Evolutionary conservation across 2,329 filamentous ascomycete genomes (phyloP).

Genomic region (Cladosporium sp.): DNA sequence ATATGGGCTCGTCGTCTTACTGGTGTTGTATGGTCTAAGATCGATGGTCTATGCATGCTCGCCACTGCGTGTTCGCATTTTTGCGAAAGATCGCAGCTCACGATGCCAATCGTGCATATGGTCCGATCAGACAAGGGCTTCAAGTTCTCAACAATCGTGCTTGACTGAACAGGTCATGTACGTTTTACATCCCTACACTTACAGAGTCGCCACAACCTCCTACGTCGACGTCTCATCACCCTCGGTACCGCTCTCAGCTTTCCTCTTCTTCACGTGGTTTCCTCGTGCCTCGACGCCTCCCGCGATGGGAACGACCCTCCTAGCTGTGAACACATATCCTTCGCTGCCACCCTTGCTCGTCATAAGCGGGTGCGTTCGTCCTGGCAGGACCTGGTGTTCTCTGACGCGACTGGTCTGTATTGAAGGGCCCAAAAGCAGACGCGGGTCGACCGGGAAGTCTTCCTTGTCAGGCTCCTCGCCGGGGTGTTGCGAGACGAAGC

Average conservation of each 20-base stretch:
- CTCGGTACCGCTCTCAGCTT: conserved; percentile 36
- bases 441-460: conserved; percentile 86
- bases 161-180: not conserved
- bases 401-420: conserved; percentile 79
- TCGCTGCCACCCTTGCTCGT: conserved; percentile 83
- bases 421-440: conserved; percentile 73
- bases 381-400: conserved; percentile 87
- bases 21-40: not conserved
- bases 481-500: conserved; percentile 37
- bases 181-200: not conserved
- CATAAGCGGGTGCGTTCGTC: conserved; percentile 92
- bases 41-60: not conserved
- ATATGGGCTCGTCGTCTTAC: not conserved
- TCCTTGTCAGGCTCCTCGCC: conserved; percentile 44
- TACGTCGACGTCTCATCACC: not conserved
- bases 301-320: conserved; percentile 75
- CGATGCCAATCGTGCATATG: not conserved
- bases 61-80: not conserved
- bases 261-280: conserved; percentile 68
- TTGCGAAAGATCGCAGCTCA: not conserved
- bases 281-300: conserved; percentile 82
- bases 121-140: not conserved
- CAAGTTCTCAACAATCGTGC: not conserved
- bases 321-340: conserved; percentile 85
- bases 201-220: not conserved